Evolutionary conservation across 2,329 filamentous ascomycete species (phyloP), one percentile per base, ranked within the genome.

Genomic region (Ophioceras dolichostomum): DNA sequence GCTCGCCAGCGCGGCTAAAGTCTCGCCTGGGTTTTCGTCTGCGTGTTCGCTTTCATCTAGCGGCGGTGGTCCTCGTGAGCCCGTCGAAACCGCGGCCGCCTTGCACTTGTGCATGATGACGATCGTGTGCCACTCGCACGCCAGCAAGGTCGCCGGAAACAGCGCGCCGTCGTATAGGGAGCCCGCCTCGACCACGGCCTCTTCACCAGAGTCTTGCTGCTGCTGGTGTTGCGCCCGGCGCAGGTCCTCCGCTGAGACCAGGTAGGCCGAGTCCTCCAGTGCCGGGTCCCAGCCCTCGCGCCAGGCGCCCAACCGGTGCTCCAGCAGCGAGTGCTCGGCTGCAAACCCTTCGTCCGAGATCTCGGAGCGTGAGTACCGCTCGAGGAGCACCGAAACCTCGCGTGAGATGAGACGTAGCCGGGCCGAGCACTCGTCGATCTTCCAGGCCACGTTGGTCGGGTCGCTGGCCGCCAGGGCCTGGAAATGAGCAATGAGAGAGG

Each of bases 61-160:
- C 17, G 62, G 62, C 2, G 67, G n/a, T n/a, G n/a, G n/a, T n/a
- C 57, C 32, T 64, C 54, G 48, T 59, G 29, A 16, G 14, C 14
- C 70, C 28, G 68, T 65, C 36, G 74, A 57, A 2, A 70, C 65
- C 35, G 72, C 62, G 4, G 76, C 70, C 2, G 79, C 73, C 48
- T 91, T 83, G 47, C 81, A 79, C 45, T 77, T 76, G 57, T 86
- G 86, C 79, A 94, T 85, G 41, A 91, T 67, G 34, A 80, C 70
- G 18, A 88, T 75, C 7, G 80, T 80, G 53, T 84, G 77, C 65
- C 85, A 84, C 52, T 94, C 86, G 41, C 86, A 72, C 39, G 70
- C 67, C 13, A 86, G 64, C 34, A 83, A 71, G 43, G 93, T 95
- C 33, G 83, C 76, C 10, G 76, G 67, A 60, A 83, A 89, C 2